These are phyloP conservation scores for Leccinum griseonigrum DNA, from an alignment of 1,284 basidiomycete genomes.

Conservation along the genomic window DNA sequence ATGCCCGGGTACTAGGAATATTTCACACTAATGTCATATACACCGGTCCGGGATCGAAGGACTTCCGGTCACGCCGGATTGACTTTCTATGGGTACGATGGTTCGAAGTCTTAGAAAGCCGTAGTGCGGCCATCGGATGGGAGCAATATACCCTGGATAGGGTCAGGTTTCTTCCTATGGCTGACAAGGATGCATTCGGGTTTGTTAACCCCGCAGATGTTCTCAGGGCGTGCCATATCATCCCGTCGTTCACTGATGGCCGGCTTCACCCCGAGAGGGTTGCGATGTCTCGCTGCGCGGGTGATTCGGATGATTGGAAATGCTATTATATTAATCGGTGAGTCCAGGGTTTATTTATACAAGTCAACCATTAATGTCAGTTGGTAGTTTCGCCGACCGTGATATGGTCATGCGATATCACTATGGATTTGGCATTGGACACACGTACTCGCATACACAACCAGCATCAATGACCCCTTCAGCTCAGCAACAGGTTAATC, in stretches of 20 bases:
- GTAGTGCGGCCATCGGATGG: neutral
- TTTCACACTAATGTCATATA: neutral
- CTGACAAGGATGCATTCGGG: neutral
- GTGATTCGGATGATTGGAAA: too few species aligned
- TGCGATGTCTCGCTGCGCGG: too few species aligned
- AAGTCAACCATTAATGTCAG: neutral
- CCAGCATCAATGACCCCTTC: neutral
- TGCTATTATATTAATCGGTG: too few species aligned
- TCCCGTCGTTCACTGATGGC: too few species aligned
- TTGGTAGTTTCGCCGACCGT: too few species aligned
- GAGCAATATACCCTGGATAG: neutral
- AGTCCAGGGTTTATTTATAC: too few species aligned
- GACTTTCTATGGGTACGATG: neutral
- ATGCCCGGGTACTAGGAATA: neutral
- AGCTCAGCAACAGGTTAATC: too few species aligned
- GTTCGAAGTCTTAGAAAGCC: neutral
- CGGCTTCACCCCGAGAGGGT: constrained; percentile 7
- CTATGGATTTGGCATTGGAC: too few species aligned
- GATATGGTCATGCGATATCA: too few species aligned
- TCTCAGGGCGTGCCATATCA: too few species aligned
- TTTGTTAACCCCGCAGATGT: too few species aligned
- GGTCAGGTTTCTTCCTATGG: constrained; percentile 5
- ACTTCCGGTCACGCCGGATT: neutral
- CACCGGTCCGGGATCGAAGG: neutral
- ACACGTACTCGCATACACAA: neutral